Conservation (phyloP, 768 basidiomycete genomes). For the Kwoniella shandongensis region DNA sequence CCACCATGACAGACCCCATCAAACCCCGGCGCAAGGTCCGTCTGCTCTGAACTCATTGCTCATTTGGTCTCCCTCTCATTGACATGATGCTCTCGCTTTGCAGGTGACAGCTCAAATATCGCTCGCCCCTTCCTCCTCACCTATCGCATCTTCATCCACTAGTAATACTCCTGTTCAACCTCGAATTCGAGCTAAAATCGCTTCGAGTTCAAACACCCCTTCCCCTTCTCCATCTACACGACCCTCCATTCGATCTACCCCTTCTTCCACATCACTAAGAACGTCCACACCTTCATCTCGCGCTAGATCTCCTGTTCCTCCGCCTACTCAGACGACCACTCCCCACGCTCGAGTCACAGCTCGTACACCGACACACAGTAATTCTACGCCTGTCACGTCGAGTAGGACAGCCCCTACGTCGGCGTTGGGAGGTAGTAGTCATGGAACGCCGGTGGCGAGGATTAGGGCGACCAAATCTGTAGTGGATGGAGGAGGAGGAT, state of each 20-base stretch:
- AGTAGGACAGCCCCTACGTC: background rate
- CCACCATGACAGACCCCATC: constrained; percentile 19
- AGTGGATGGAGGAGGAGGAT: background rate
- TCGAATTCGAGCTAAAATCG: constrained; percentile 11
- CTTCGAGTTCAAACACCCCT: constrained; percentile 1
- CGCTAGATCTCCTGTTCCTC: constrained; percentile 19
- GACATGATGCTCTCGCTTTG: too few relatives aligned
- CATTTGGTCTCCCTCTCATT: background rate
- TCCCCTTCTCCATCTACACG: constrained; percentile 3
- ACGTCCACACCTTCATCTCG: constrained; percentile 8
- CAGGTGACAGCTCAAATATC: constrained; percentile 11
- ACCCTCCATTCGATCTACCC: constrained; percentile 13
- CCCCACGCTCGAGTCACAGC: constrained; percentile 1
- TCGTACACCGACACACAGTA: constrained; percentile 2
- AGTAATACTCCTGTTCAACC: background rate
- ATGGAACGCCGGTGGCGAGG: constrained; percentile 9
- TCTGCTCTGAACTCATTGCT: background rate
- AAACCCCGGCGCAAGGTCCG: constrained; percentile 24
- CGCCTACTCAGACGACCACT: background rate
- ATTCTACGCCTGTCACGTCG: background rate
- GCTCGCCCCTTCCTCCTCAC: constrained; percentile 16
- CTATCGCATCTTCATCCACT: background rate
- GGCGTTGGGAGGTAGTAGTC: background rate
- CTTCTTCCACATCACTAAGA: constrained; percentile 3
- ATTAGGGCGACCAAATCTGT: constrained; percentile 9